Percentiles rank a stretch among this genome's conserved stretches.
phyloP scores from a whole-genome alignment of 2,329 filamentous ascomycete genomes.

The Diaporthe australafricana region DNA sequence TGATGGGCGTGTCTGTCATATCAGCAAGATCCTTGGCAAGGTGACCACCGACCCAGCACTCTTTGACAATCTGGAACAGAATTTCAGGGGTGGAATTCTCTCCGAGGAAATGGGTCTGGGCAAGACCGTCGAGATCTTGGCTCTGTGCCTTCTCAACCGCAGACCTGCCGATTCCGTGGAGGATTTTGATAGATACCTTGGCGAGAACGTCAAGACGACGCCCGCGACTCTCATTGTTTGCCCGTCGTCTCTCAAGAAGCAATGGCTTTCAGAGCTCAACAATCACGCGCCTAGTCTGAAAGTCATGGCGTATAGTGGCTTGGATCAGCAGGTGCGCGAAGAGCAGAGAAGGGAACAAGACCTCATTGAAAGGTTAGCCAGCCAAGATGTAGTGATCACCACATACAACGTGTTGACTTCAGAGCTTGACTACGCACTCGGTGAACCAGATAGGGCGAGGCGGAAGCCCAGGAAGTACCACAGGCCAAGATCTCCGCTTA shows the following conservation, averaged over 20 bases:
- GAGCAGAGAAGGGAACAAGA: constrained; percentile 51
- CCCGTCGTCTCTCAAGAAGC: constrained; percentile 65
- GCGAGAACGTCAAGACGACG: constrained; percentile 58
- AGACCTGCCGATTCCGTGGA: constrained; percentile 46
- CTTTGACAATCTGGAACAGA: constrained; percentile 55
- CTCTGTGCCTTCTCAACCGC: constrained; percentile 74
- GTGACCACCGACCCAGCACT: constrained; percentile 61
- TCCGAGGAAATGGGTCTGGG: constrained; percentile 88
- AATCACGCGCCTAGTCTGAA: constrained; percentile 68
- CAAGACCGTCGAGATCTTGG: constrained; percentile 82
- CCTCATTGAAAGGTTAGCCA: constrained; percentile 57
- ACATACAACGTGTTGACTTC: constrained; percentile 78
- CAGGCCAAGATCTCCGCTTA: constrained; percentile 78
- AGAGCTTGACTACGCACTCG: constrained; percentile 82
- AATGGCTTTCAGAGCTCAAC: constrained; percentile 72
- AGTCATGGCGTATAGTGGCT: constrained; percentile 68
- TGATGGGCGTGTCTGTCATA: constrained; percentile 50
- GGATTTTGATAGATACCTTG: constrained; percentile 53
- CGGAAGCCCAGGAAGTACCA: constrained; percentile 75
- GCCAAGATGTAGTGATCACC: constrained; percentile 71
- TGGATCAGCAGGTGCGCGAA: constrained; percentile 47
- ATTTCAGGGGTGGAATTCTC: constrained; percentile 72
- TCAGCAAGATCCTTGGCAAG: constrained; percentile 72
- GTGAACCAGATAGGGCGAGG: constrained; percentile 75
- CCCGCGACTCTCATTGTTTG: constrained; percentile 72